A percentile compares a stretch with the other conserved stretches of the same genome.
These are phyloP conservation scores for Amanita jacksonii DNA, from an alignment of 768 basidiomycete genomes.

Conservation along the genomic window DNA sequence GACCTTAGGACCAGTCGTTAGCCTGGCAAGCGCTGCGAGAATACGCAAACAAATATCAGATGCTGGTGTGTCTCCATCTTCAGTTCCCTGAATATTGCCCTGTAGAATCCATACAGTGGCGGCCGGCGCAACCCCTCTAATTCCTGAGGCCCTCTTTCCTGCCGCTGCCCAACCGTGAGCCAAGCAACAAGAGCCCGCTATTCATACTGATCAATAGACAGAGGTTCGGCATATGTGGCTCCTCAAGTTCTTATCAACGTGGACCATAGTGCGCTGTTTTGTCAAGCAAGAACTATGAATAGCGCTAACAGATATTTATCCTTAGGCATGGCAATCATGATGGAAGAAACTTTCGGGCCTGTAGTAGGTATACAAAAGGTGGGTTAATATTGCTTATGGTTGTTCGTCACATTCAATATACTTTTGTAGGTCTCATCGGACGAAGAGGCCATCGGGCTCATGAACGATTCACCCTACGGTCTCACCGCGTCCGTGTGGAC, in stretches of 20 bases:
- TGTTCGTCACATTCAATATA: neutral
- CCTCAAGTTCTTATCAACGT: slow-evolving; percentile 90
- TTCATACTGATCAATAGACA: slow-evolving; percentile 17
- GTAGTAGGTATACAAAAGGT: slow-evolving; percentile 92
- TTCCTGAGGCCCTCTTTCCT: slow-evolving; percentile 62
- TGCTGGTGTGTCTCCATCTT: slow-evolving; percentile 44
- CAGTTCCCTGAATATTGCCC: neutral
- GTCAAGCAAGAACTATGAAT: slow-evolving; percentile 90
- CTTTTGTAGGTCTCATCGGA: slow-evolving; percentile 60
- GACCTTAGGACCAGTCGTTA: slow-evolving; percentile 90
- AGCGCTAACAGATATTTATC: slow-evolving; percentile 30
- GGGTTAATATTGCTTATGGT: neutral
- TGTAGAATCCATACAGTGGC: slow-evolving; percentile 33
- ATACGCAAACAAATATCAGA: slow-evolving; percentile 84
- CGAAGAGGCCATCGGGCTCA: slow-evolving; percentile 79
- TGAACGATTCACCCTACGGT: slow-evolving; percentile 96
- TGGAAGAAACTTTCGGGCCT: slow-evolving; percentile 92
- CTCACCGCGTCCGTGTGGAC: slow-evolving; percentile 96
- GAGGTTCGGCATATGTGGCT: slow-evolving; percentile 79
- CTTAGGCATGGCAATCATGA: slow-evolving; percentile 4
- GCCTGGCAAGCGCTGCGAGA: slow-evolving; percentile 70
- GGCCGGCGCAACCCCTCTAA: slow-evolving; percentile 70
- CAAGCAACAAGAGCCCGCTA: neutral
- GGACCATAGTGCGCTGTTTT: slow-evolving; percentile 58
- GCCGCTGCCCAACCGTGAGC: slow-evolving; percentile 57